phyloP scores from a whole-genome alignment of 148 eudicot species.

The Persicaria tinctoria region DNA sequence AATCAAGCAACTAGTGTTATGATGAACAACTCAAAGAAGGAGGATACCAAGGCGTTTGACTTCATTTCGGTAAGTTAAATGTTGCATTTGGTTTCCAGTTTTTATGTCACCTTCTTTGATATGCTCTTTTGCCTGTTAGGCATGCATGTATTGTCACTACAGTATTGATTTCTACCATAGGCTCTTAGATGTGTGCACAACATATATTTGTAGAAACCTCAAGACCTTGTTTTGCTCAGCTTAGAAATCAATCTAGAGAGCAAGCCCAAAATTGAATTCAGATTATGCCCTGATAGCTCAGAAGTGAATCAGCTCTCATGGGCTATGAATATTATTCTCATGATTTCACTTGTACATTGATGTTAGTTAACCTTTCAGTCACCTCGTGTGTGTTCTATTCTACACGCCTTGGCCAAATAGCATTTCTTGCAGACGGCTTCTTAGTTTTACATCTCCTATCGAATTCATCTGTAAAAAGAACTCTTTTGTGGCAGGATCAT shows the following conservation, averaged over 20 bases:
- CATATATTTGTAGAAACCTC: background rate
- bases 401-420: background rate
- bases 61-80: constrained; percentile 70
- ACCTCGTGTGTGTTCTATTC: background rate
- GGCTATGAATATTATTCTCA: too few species aligned
- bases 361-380: background rate
- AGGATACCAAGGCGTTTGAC: constrained; percentile 88
- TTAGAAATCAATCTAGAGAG: background rate
- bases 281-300: background rate
- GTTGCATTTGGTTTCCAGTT: background rate
- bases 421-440: background rate
- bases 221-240: background rate
- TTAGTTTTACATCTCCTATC: background rate
- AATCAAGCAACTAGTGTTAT: constrained; percentile 52
- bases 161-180: background rate
- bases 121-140: background rate
- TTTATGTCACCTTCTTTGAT: background rate
- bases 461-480: background rate
- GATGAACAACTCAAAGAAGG: constrained; percentile 63
- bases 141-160: background rate
- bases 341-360: background rate
- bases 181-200: background rate
- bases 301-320: too few species aligned
- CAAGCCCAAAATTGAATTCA: background rate
- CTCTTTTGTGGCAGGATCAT: constrained; percentile 43